Evolutionary conservation across 2,329 filamentous ascomycete species (phyloP).

Genomic region (Beauveria bassiana): DNA sequence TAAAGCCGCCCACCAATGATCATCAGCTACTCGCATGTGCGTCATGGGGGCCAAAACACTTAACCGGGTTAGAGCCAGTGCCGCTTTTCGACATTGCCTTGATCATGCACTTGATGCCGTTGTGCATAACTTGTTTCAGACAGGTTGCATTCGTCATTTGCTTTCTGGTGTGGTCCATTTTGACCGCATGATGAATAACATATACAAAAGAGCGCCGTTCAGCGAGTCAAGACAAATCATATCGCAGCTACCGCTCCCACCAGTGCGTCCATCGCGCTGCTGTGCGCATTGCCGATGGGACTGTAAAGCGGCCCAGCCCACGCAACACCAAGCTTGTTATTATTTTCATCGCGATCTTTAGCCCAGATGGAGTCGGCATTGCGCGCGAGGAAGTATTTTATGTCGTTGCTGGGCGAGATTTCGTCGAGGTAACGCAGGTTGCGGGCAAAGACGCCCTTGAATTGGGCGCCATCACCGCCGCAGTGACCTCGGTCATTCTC

Average conservation of each 20-base stretch:
- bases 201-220: background rate
- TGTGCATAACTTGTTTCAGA: background rate
- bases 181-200: background rate
- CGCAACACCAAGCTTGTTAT: slow-evolving; percentile 49
- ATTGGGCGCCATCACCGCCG: slow-evolving; percentile 49
- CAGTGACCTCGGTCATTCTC: slow-evolving; percentile 29
- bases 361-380: slow-evolving; percentile 62
- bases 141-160: no score
- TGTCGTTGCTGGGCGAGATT: slow-evolving; percentile 39
- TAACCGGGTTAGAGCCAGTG: background rate
- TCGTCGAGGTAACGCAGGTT: slow-evolving; percentile 53
- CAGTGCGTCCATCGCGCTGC: slow-evolving; percentile 57
- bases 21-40: background rate
- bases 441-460: slow-evolving; percentile 64
- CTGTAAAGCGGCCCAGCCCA: slow-evolving; percentile 54
- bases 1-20: background rate
- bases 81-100: background rate
- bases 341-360: slow-evolving; percentile 38
- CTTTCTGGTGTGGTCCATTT: no score
- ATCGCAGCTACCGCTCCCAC: slow-evolving; percentile 49
- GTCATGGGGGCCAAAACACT: background rate
- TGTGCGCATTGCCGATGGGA: slow-evolving; percentile 52
- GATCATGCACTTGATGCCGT: background rate
- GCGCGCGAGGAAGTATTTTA: slow-evolving; percentile 45
- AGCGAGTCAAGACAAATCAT: slow-evolving; percentile 6